These are phyloP conservation scores for Alternaria viburni DNA, from an alignment of 2,329 filamentous ascomycete genomes.

Conservation along the genomic window DNA sequence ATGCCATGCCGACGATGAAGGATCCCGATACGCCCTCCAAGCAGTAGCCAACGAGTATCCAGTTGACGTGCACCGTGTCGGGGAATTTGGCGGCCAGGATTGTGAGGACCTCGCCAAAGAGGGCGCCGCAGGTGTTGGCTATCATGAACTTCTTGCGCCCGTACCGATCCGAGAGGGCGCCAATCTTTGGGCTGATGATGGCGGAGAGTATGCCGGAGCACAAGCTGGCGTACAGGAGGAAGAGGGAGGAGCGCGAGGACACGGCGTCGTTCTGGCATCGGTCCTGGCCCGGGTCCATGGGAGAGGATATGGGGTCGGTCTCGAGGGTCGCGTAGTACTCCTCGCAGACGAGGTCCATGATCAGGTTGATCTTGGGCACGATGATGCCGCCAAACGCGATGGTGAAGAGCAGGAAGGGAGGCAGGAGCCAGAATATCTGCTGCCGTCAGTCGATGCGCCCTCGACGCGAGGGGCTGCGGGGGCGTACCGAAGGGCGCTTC, in stretches of 20 bases:
- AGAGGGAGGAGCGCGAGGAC: constrained; percentile 76
- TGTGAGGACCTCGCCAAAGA: constrained; percentile 76
- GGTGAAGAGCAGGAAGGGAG: constrained; percentile 80
- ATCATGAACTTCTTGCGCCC: constrained; percentile 79
- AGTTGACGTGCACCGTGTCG: constrained; percentile 74
- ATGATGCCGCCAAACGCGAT: constrained; percentile 85
- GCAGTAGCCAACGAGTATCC: constrained; percentile 76
- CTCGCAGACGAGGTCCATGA: constrained; percentile 81
- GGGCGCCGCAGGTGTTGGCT: constrained; percentile 74
- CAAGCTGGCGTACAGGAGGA: constrained; percentile 77
- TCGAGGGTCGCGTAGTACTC: constrained; percentile 73
- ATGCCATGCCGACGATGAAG: constrained; percentile 80
- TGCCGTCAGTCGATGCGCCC: constrained; percentile 8
- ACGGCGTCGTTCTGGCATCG: constrained; percentile 83
- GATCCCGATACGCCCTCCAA: constrained; percentile 87
- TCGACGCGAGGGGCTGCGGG: background rate
- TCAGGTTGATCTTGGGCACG: constrained; percentile 87
- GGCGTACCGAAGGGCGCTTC: constrained; percentile 59
- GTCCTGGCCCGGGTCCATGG: constrained; percentile 50
- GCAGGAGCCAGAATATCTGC: constrained; percentile 82
- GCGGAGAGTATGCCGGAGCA: constrained; percentile 79
- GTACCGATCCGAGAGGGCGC: constrained; percentile 83
- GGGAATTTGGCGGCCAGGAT: constrained; percentile 80
- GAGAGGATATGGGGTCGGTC: constrained; percentile 46
- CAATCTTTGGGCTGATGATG: constrained; percentile 80